Conservation (phyloP, 2,329 filamentous ascomycete genomes). For the Ampelomyces quisqualis region DNA sequence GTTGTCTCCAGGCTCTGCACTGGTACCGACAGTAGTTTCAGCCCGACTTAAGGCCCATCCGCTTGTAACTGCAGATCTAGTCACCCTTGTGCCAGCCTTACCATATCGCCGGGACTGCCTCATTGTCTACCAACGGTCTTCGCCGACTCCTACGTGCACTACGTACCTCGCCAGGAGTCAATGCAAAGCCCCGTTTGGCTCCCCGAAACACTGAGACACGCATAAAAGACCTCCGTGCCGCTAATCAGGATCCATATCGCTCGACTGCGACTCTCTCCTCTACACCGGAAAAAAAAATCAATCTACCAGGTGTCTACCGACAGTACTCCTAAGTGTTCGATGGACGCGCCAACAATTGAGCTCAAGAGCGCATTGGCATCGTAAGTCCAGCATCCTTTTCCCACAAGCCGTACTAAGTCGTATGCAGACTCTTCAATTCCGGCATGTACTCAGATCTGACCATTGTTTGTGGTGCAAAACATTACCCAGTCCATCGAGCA, state of each 20-base stretch:
- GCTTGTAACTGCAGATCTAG: constrained; percentile 9
- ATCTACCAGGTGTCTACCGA: constrained; percentile 17
- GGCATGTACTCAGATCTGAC: constrained; percentile 53
- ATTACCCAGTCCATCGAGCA: constrained; percentile 51
- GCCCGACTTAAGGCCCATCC: constrained; percentile 5
- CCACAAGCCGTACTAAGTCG: constrained; percentile 28
- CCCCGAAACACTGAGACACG: too few relatives aligned
- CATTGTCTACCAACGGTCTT: constrained; percentile 9
- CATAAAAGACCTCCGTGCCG: constrained; percentile 10
- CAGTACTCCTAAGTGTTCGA: constrained; percentile 16
- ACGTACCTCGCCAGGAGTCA: too few relatives aligned
- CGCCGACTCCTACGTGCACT: constrained; percentile 22
- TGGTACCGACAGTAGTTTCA: background rate
- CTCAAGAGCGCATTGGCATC: constrained; percentile 51
- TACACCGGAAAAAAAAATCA: background rate
- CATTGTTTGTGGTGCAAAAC: constrained; percentile 48
- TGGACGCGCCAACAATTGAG: constrained; percentile 47
- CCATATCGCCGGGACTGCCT: constrained; percentile 15
- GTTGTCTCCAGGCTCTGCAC: background rate
- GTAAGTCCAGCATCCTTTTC: constrained; percentile 38
- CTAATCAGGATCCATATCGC: constrained; percentile 11
- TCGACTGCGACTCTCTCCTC: background rate
- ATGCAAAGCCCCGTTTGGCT: constrained; percentile 14
- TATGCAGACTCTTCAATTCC: constrained; percentile 39
- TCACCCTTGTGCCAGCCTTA: constrained; percentile 19